Percentiles rank a stretch among this genome's conserved stretches.
Evolutionary conservation across 2,329 filamentous ascomycete genomes (phyloP).

Genomic region (Gyromitra esculenta): DNA sequence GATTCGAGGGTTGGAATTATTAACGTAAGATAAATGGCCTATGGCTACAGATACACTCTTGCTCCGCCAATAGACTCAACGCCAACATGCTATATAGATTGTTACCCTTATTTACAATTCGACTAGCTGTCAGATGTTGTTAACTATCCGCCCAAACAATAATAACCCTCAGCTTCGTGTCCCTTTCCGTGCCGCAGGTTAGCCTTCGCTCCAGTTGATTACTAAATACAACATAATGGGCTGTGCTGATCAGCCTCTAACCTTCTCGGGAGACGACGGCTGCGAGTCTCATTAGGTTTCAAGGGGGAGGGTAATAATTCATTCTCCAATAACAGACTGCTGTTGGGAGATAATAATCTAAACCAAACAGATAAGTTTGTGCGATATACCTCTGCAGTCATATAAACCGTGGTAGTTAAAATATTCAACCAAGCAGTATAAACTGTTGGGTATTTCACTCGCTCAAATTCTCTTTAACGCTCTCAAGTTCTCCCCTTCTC

Average conservation of each 20-base stretch:
- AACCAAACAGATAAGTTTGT: background rate
- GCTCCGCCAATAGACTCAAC: background rate
- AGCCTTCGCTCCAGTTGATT: slow-evolving; percentile 11
- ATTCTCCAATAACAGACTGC: background rate
- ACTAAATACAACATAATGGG: slow-evolving; percentile 5
- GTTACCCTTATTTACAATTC: background rate
- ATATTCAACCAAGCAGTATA: background rate
- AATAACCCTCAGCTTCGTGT: slow-evolving; percentile 3
- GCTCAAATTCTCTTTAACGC: background rate
- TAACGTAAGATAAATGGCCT: background rate
- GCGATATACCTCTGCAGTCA: background rate
- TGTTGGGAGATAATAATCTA: background rate
- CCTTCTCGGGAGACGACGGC: background rate
- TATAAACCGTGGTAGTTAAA: background rate
- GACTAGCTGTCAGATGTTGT: background rate
- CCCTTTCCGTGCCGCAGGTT: background rate
- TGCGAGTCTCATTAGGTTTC: background rate
- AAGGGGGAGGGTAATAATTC: background rate
- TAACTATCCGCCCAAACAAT: background rate
- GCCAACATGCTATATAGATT: background rate
- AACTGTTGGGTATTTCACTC: slow-evolving; percentile 8
- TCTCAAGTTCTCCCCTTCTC: background rate
- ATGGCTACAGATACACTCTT: background rate
- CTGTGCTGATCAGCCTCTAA: background rate
- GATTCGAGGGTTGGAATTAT: background rate